A percentile compares a stretch with the other conserved stretches of the same genome.
Evolutionary conservation across 257 asterid species (phyloP).

Genomic region (Solanum neorickii): DNA sequence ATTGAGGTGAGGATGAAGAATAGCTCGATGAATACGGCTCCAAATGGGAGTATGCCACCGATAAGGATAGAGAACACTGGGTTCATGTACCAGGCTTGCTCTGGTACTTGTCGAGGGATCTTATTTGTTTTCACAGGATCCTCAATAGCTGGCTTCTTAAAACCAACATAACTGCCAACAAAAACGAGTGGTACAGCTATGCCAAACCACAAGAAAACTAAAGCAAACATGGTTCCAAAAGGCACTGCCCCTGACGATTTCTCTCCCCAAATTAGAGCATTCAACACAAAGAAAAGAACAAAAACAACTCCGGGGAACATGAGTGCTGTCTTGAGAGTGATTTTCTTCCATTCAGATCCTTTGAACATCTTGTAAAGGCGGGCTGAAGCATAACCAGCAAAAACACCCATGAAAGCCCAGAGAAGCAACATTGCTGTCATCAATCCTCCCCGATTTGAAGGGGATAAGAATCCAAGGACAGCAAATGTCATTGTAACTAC

Average conservation of each 20-base stretch:
- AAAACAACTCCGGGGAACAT: slow-evolving; percentile 67
- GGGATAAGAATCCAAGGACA: slow-evolving; percentile 75
- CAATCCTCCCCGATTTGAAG: slow-evolving; percentile 85
- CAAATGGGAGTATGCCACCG: slow-evolving; percentile 93
- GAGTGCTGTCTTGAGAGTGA: slow-evolving; percentile 64
- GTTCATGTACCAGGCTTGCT: slow-evolving; percentile 89
- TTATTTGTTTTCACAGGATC: slow-evolving; percentile 88
- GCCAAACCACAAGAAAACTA: slow-evolving; percentile 79
- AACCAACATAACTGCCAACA: slow-evolving; percentile 74
- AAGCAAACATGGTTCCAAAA: slow-evolving; percentile 75
- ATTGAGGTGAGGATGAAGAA: slow-evolving; percentile 87
- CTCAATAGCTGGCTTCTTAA: slow-evolving; percentile 68
- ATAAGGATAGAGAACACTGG: slow-evolving; percentile 65
- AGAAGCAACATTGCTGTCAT: slow-evolving; percentile 91
- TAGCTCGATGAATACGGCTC: slow-evolving; percentile 82
- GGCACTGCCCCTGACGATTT: slow-evolving; percentile 89
- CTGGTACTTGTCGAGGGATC: slow-evolving; percentile 81
- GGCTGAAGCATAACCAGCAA: slow-evolving; percentile 77
- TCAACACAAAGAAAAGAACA: slow-evolving; percentile 53
- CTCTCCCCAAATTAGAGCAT: slow-evolving; percentile 87
- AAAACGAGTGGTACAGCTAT: slow-evolving; percentile 81
- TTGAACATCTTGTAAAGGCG: slow-evolving; percentile 88
- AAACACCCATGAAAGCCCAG: slow-evolving; percentile 88
- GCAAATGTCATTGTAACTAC: slow-evolving; percentile 78
- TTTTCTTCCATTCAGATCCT: slow-evolving; percentile 87